Conservation (phyloP, 1,139 yeast genomes). For the Geotrichum restrictum region DNA sequence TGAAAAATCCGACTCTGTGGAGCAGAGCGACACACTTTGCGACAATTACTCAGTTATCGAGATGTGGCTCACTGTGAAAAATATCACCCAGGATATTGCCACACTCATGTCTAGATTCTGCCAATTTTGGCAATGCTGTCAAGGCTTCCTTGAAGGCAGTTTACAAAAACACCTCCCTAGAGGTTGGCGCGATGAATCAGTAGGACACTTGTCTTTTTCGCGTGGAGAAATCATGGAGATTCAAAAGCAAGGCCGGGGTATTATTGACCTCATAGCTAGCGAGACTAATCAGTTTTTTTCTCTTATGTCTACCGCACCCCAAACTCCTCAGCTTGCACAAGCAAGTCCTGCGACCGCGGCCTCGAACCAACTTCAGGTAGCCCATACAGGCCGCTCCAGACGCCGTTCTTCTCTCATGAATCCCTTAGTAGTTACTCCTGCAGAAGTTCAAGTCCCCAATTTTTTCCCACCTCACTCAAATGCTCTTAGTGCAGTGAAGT, state of each 20-base stretch:
- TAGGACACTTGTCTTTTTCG: conserved; percentile 35
- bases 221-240: conserved; percentile 32
- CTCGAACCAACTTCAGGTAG: neutral
- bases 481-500: conserved; percentile 52
- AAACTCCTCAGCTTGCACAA: neutral
- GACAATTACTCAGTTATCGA: conserved; percentile 49
- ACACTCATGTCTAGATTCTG: conserved; percentile 38
- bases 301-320: conserved; percentile 12
- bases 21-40: conserved; percentile 28
- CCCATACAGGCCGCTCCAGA: conserved; percentile 26
- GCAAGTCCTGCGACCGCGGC: neutral
- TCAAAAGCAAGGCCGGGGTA: conserved; percentile 28
- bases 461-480: conserved; percentile 61
- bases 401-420: conserved; percentile 22
- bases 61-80: conserved; percentile 52
- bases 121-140: conserved; percentile 47
- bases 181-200: conserved; percentile 45
- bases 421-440: conserved; percentile 8
- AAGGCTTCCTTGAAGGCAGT: conserved; percentile 46
- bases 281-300: conserved; percentile 35
- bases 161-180: conserved; percentile 43
- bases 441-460: conserved; percentile 41
- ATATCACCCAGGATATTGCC: conserved; percentile 45
- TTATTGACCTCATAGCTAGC: conserved; percentile 29
- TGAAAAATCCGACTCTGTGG: conserved; percentile 15